phyloP scores from a whole-genome alignment of 805 yeast species.

The Kazachstania psychrophila region DNA sequence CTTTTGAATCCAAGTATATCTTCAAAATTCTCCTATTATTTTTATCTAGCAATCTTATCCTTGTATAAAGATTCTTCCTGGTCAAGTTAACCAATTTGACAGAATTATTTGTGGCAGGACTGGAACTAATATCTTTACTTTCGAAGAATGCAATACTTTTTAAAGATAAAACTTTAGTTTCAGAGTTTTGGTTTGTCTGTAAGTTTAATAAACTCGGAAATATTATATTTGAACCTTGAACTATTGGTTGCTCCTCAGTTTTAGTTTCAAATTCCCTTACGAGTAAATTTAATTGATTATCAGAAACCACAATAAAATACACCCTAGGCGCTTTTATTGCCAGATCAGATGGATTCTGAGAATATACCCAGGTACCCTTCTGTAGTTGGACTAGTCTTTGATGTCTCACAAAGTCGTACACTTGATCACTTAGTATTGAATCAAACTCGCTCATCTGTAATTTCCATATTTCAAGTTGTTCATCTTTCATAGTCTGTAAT shows the following conservation, averaged over 20 bases:
- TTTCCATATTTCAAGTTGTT: constrained; percentile 37
- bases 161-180: constrained; percentile 40
- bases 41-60: constrained; percentile 42
- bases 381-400: constrained; percentile 65
- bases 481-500: constrained; percentile 33
- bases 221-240: constrained; percentile 44
- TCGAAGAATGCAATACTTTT: constrained; percentile 43
- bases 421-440: constrained; percentile 43
- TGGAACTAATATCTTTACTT: constrained; percentile 38
- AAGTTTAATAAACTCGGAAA: neutral
- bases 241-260: constrained; percentile 41
- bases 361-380: constrained; percentile 74
- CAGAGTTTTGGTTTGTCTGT: constrained; percentile 4
- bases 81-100: constrained; percentile 44
- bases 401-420: constrained; percentile 60
- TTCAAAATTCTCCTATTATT: constrained; percentile 37
- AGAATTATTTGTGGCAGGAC: constrained; percentile 7
- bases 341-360: constrained; percentile 41
- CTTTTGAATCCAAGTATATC: constrained; percentile 65
- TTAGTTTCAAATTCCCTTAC: constrained; percentile 50
- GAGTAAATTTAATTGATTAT: constrained; percentile 51
- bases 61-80: constrained; percentile 50
- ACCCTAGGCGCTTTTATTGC: constrained; percentile 31
- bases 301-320: constrained; percentile 54
- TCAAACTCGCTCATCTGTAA: constrained; percentile 41